Base-by-base conservation (phyloP, 495 filamentous ascomycete genomes). In the Hypomontagnella monticulosa region DNA sequence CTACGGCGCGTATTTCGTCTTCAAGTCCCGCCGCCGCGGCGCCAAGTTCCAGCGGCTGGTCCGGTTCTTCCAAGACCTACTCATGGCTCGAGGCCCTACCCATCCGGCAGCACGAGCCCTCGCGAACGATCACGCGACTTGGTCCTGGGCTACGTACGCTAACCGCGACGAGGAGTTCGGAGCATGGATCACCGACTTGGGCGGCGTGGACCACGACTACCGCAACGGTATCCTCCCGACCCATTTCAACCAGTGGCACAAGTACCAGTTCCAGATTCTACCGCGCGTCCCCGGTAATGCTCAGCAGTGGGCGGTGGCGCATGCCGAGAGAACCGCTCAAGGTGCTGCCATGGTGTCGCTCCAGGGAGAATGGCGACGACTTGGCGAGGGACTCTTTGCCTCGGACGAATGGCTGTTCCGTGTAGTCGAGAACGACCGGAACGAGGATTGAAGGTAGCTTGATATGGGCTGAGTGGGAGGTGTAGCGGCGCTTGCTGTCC, bases 171-270 rank as follows among this genome's bases (percentile, higher is more conserved):
- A 15, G 10, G 36, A 9, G 1, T 63, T 63, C 46, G 1, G 27
- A 1, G 8, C 50, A 19, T 63, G 61, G 61, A 46, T 63, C 27
- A 4, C 57, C 2, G 6, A 0, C 2, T n/a, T 61, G 0, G 46
- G 52, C 15, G 61, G 61, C 2, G 4, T 56, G 11, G 37, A 32
- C 10, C 52, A 57, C 19, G 32, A 63, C 4, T 7, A 19, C 8
- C 7, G 23, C 11, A n/a, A 18, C n/a, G 15, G 10, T 2, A 1
- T 57, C 2, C 46, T 57, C 12, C 61, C 53, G 12, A 63, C 61
- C 3, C 61, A 57, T 19, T 63, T 38, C 38, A 52, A 52, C 8
- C 44, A 57, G 30, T 63, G 52, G 52, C 6, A 4, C 44, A 41
- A 27, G 11, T 63, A 63, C 14, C 5, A 14, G 14, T 14, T 57